These are phyloP conservation scores for Vanrija humicola DNA, from an alignment of 1,284 basidiomycete genomes.

Conservation along the genomic window DNA sequence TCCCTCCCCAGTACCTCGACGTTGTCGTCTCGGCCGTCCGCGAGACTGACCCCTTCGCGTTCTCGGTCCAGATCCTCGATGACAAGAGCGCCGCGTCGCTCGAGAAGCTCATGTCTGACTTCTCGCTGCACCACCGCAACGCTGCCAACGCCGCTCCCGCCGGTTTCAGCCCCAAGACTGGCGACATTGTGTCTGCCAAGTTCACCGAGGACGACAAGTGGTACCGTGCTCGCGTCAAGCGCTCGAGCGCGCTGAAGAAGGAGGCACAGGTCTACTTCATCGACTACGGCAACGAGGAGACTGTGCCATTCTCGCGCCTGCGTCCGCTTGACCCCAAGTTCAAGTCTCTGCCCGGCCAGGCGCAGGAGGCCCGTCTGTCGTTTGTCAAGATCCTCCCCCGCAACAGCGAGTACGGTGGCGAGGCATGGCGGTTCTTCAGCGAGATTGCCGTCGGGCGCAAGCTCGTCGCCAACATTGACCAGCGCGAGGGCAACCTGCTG, in stretches of 20 bases:
- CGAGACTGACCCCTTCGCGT: conserved; percentile 68
- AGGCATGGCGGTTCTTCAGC: conserved; percentile 80
- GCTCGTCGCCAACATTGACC: conserved; percentile 83
- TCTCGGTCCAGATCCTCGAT: conserved; percentile 82
- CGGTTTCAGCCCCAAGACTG: conserved; percentile 70
- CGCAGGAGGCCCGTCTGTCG: conserved; percentile 48
- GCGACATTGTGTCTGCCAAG: conserved; percentile 79
- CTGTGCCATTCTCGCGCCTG: conserved; percentile 62
- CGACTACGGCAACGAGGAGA: conserved; percentile 76
- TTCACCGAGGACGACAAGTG: conserved; percentile 70
- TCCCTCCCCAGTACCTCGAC: conserved; percentile 81
- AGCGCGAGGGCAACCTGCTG: conserved; percentile 68
- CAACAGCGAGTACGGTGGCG: conserved; percentile 76
- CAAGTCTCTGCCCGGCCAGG: conserved; percentile 71
- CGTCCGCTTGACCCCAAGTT: conserved; percentile 81
- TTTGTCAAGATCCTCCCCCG: conserved; percentile 76
- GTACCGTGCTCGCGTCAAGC: conserved; percentile 87
- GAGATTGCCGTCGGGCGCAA: conserved; percentile 79
- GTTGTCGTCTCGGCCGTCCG: conserved; percentile 87
- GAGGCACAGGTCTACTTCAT: conserved; percentile 50
- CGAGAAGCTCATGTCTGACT: conserved; percentile 90
- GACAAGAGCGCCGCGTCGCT: conserved; percentile 83
- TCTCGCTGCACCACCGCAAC: conserved; percentile 75
- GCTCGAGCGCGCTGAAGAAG: conserved; percentile 74
- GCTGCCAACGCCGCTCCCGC: conserved; percentile 56